Conservation (phyloP, 441 rosid species). For the Adansonia madagascariensis region DNA sequence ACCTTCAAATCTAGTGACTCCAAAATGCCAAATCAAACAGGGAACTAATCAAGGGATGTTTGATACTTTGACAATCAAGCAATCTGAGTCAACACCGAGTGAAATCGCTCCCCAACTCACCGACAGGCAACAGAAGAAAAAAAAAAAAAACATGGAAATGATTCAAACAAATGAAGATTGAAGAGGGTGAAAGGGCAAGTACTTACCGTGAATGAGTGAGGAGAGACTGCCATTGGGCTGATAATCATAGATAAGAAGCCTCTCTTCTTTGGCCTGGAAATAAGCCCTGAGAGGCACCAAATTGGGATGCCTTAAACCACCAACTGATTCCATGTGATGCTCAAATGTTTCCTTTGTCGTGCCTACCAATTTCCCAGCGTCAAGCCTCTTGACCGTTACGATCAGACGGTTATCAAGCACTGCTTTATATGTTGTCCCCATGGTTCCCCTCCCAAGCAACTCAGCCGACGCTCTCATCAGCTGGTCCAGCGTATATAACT, state of each 20-base stretch:
- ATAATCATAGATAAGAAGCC: slow-evolving; percentile 77
- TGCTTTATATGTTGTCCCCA: slow-evolving; percentile 88
- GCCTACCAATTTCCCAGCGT: slow-evolving; percentile 59
- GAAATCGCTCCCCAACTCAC: neutral
- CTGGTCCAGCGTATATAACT: slow-evolving; percentile 73
- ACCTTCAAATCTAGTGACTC: neutral
- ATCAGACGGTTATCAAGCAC: slow-evolving; percentile 82
- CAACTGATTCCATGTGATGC: slow-evolving; percentile 82
- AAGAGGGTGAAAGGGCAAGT: neutral
- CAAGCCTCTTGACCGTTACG: slow-evolving; percentile 81
- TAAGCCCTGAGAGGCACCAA: slow-evolving; percentile 76
- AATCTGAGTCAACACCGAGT: slow-evolving; percentile 15
- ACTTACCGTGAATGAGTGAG: slow-evolving; percentile 73
- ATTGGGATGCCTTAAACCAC: slow-evolving; percentile 78
- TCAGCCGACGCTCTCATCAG: slow-evolving; percentile 93
- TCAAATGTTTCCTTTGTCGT: slow-evolving; percentile 62
- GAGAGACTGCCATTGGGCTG: slow-evolving; percentile 88
- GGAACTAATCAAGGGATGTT: too few relatives aligned
- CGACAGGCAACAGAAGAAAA: too few relatives aligned
- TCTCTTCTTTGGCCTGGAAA: slow-evolving; percentile 78
- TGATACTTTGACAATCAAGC: neutral
- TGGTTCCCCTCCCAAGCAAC: slow-evolving; percentile 78
- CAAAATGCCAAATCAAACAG: too few relatives aligned
- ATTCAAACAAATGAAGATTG: neutral
- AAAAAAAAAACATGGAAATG: neutral